Percentiles rank a stretch among this genome's conserved stretches.
Evolutionary conservation across 2,329 filamentous ascomycete genomes (phyloP).

Genomic region (Grosmannia penicillata): DNA sequence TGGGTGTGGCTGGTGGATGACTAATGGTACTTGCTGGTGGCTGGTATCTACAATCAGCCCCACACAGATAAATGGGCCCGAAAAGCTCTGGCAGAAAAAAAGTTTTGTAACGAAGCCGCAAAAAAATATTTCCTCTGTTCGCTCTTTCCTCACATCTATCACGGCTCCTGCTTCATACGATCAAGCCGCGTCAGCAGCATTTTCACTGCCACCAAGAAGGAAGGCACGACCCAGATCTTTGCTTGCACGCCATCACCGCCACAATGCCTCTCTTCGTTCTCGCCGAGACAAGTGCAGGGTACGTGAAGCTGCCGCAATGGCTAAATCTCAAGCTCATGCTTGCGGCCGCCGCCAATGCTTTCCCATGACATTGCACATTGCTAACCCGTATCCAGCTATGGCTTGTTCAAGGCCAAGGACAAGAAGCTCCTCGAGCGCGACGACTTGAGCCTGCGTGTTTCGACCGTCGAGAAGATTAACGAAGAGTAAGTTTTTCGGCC

Average conservation of each 20-base stretch:
- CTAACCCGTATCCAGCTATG: constrained; percentile 50
- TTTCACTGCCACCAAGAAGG: not conserved
- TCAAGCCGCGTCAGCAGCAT: not conserved
- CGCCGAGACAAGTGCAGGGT: constrained; percentile 78
- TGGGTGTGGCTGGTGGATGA: not conserved
- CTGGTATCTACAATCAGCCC: not conserved
- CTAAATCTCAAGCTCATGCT: too few species aligned
- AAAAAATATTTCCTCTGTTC: constrained; percentile 10
- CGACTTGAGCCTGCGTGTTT: constrained; percentile 55
- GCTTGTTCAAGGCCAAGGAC: constrained; percentile 95
- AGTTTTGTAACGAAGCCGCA: constrained; percentile 9
- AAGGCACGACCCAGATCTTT: not conserved
- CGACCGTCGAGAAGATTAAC: constrained; percentile 70
- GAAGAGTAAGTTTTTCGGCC: constrained; percentile 51
- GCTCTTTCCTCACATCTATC: constrained; percentile 7
- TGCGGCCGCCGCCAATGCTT: too few species aligned
- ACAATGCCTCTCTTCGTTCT: constrained; percentile 85
- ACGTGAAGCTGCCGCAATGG: constrained; percentile 20
- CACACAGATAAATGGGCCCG: constrained; percentile 3
- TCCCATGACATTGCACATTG: not conserved
- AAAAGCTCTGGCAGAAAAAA: constrained; percentile 12
- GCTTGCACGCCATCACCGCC: constrained; percentile 13
- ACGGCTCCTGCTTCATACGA: constrained; percentile 1
- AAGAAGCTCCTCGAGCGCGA: constrained; percentile 93
- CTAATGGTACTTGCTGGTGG: too few species aligned